Conservation (phyloP, 192 early-diverging fungal species). For the Gryganskiella cystojenkinii region DNA sequence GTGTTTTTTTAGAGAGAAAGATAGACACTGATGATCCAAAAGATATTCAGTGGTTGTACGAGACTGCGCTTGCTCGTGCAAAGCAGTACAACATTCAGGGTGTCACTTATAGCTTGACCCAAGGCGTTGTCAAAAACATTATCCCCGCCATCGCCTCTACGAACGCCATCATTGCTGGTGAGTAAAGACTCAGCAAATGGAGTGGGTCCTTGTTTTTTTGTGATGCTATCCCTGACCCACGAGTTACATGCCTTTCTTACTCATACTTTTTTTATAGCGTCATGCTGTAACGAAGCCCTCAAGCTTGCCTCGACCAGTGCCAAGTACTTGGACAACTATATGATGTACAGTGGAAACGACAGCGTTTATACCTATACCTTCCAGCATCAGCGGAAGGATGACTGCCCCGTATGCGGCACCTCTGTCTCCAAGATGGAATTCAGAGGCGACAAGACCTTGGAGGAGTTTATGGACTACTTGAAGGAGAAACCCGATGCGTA, state of each 20-base stretch:
- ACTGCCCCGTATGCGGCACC: conserved; percentile 93
- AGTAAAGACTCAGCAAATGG: neutral
- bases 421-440: conserved; percentile 63
- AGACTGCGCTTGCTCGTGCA: conserved; percentile 75
- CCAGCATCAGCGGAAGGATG: conserved; percentile 79
- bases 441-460: conserved; percentile 66
- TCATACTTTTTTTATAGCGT: conserved; percentile 64
- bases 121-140: conserved; percentile 98
- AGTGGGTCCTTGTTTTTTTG: neutral
- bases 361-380: conserved; percentile 94
- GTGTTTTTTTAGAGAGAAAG: conserved; percentile 60
- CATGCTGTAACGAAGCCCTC: conserved; percentile 94
- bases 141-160: conserved; percentile 96
- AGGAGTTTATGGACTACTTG: conserved; percentile 86
- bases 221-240: neutral
- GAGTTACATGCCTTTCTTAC: too few relatives aligned
- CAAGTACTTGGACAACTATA: conserved; percentile 89
- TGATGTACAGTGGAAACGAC: conserved; percentile 96
- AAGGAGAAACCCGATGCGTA: conserved; percentile 80
- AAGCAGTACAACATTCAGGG: conserved; percentile 87
- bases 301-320: conserved; percentile 88
- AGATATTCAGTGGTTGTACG: conserved; percentile 81
- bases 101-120: conserved; percentile 90
- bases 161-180: conserved; percentile 83
- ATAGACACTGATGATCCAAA: conserved; percentile 83